A percentile compares a stretch with the other conserved stretches of the same genome.
Evolutionary conservation across 1,284 basidiomycete genomes (phyloP).

Genomic region (Ganoderma boninense): DNA sequence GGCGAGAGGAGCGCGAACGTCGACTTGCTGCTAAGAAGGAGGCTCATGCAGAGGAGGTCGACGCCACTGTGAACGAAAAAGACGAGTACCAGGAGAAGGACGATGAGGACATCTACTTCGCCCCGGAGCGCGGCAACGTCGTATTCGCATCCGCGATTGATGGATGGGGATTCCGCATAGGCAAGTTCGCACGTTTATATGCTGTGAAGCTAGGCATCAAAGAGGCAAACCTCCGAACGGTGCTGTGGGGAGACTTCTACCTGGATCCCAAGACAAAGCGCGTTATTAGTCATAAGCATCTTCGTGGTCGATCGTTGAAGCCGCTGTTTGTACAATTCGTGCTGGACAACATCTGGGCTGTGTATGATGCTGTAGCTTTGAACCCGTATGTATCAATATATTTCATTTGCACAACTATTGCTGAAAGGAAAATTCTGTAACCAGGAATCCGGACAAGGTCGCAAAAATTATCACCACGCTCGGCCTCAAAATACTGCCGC

Average conservation of each 20-base stretch:
- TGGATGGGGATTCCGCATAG: constrained; percentile 97
- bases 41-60: constrained; percentile 69
- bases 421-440: constrained; percentile 2
- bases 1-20: constrained; percentile 92
- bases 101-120: constrained; percentile 98
- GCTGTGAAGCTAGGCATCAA: constrained; percentile 92
- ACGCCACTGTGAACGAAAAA: constrained; percentile 61
- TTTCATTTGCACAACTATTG: constrained; percentile 11
- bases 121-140: constrained; percentile 95
- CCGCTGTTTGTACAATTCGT: constrained; percentile 99
- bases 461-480: constrained; percentile 90
- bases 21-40: constrained; percentile 81
- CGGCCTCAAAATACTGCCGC: constrained; percentile 85
- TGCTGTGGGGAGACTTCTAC: constrained; percentile 98
- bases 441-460: constrained; percentile 88
- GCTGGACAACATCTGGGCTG: constrained; percentile 96
- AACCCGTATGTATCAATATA: constrained; percentile 76
- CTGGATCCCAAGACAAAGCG: constrained; percentile 96
- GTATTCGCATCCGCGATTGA: constrained; percentile 97
- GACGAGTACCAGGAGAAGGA: constrained; percentile 91
- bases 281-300: constrained; percentile 91
- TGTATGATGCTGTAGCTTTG: constrained; percentile 89
- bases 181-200: constrained; percentile 94
- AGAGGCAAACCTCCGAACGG: constrained; percentile 86
- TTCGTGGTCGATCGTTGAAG: constrained; percentile 88